Conservation (phyloP, 2,329 filamentous ascomycete species). For the Ophiosphaerella narmari region DNA sequence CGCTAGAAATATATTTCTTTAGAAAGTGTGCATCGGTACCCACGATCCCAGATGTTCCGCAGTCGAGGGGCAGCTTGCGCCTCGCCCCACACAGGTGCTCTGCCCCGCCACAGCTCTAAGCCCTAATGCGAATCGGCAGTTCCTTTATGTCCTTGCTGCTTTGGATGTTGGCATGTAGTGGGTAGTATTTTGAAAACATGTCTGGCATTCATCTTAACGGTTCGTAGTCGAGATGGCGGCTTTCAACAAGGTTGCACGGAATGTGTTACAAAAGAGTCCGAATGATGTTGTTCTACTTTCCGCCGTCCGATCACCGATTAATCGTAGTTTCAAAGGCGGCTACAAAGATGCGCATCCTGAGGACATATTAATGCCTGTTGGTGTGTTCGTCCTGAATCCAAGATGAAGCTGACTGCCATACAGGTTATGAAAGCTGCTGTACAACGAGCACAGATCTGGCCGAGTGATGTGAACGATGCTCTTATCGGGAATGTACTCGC, state of each 20-base stretch:
- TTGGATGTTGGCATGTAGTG: constrained; percentile 8
- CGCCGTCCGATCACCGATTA: constrained; percentile 82
- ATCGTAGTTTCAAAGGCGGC: constrained; percentile 86
- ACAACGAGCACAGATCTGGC: constrained; percentile 30
- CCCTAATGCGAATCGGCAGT: constrained; percentile 27
- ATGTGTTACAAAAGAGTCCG: constrained; percentile 81
- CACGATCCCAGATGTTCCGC: constrained; percentile 20
- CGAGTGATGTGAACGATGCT: constrained; percentile 30
- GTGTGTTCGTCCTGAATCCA: constrained; percentile 60
- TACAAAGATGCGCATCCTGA: constrained; percentile 94
- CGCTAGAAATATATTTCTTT: too few species aligned
- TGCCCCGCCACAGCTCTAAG: constrained; percentile 36
- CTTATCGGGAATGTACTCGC: constrained; percentile 71
- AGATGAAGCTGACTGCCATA: constrained; percentile 58
- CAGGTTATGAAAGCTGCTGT: constrained; percentile 71
- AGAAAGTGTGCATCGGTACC: background rate
- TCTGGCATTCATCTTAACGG: background rate
- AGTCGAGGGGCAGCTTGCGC: constrained; percentile 34
- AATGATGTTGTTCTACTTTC: constrained; percentile 96
- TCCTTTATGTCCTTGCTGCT: constrained; percentile 6
- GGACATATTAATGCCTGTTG: constrained; percentile 70
- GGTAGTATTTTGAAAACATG: constrained; percentile 2
- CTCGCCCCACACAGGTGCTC: constrained; percentile 34
- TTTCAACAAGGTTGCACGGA: constrained; percentile 42
- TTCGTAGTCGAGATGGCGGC: constrained; percentile 26